Conservation (phyloP, 2,329 filamentous ascomycete genomes). For the Acarospora socialis region DNA sequence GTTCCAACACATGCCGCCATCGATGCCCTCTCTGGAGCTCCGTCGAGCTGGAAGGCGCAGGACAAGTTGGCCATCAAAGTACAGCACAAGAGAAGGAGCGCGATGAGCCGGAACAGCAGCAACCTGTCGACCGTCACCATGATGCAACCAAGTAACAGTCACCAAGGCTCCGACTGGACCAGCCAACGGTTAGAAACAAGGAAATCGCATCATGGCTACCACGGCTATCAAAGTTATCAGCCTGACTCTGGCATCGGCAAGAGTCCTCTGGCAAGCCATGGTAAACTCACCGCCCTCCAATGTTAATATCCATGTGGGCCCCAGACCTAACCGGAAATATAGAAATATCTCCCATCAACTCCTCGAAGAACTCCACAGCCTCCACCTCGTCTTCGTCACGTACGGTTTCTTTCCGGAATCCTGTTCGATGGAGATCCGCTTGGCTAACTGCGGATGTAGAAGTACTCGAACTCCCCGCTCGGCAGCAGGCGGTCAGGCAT, state of each 20-base stretch:
- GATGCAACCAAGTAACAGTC: constrained; percentile 2
- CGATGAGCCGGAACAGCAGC: constrained; percentile 5
- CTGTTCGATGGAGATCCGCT: too few species aligned
- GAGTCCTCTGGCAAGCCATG: constrained; percentile 5
- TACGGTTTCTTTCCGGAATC: neutral
- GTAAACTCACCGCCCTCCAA: constrained; percentile 1
- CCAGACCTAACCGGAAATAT: neutral
- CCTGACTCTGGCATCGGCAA: neutral
- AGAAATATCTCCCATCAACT: neutral
- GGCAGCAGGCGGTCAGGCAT: neutral
- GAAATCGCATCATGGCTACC: neutral
- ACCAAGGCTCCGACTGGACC: constrained; percentile 5
- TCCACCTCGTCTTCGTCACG: constrained; percentile 8
- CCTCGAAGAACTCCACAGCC: neutral
- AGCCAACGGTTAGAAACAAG: neutral
- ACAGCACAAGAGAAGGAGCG: constrained; percentile 9
- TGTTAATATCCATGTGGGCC: neutral
- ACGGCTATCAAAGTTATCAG: neutral
- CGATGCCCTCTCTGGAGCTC: constrained; percentile 13
- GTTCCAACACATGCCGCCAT: constrained; percentile 16
- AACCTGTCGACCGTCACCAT: neutral
- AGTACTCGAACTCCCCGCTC: constrained; percentile 2
- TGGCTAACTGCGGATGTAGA: neutral
- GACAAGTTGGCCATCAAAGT: constrained; percentile 8
- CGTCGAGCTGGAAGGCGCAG: constrained; percentile 9